Base-by-base conservation (phyloP, 176 grass and related monocot genomes). In the Bonia amplexicaulis region DNA sequence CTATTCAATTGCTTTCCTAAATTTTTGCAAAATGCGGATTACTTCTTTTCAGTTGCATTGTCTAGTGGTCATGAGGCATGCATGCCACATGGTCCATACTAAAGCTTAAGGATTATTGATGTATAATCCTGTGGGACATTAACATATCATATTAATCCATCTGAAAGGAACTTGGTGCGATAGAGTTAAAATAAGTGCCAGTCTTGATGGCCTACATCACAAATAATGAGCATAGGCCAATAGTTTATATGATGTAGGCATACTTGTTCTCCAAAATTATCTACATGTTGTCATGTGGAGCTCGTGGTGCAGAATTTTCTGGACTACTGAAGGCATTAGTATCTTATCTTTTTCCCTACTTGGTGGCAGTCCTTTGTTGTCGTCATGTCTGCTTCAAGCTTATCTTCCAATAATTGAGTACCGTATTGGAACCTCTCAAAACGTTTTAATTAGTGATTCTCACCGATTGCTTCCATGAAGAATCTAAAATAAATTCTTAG, bases 351-450 rank as follows among this genome's bases (percentile, higher is more conserved):
- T 37, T 83, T 23, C 12, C 31, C 47, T 81, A 81, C 1, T 66
- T 66, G 20, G 66, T 78, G 42, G 19, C 9, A 46, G 58, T 49
- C 19, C 16, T 57, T n/a, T 80, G n/a, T 75, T 60, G 78, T 65
- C 14, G 10, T 68, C 15, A 14, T 44, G 12, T 80, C 31, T 76
- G 82, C 9, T 66, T 17, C 1, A 78, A 72, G 33, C 68, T 35
- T 53, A 62, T 76, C 6, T 59, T 81, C 13, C 48, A 81, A 83
- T 20, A 87, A 40, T 79, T 69, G 61, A 79, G 57, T 63, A 74
- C 73, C 86, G 19, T 79, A 66, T 37, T 73, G 74, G 60, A 77
- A 61, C 40, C 19, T 80, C 53, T 71, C 51, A 41, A 29, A 15
- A 62, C 35, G 45, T 55, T 73, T 55, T 80, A 16, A 81, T 62